Evolutionary conservation across 2,329 filamentous ascomycete species (phyloP), one percentile per base, ranked within the genome.

Genomic region (Fusarium sp.): DNA sequence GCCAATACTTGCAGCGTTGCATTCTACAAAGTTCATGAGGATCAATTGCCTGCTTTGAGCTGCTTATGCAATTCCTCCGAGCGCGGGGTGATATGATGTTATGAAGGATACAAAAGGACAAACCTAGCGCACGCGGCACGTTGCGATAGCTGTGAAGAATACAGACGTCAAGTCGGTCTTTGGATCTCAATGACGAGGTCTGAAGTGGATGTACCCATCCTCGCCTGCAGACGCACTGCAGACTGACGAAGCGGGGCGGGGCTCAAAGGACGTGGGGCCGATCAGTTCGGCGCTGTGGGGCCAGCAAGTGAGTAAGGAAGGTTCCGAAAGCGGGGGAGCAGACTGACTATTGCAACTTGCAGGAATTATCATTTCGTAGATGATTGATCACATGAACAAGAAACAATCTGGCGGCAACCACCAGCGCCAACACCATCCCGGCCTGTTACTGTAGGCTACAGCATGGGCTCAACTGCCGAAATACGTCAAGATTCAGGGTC

Each of bases 101-200:
- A 4, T 15, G 25, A 25, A 9, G 18, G 11, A 10, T 33, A 31
- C 31, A 23, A 27, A 18, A 27, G 14, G 35, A 57, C 33, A 27
- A n/a, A n/a, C n/a, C n/a, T 14, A 14, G 36, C n/a, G 40, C 31
- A 9, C 18, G 18, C 40, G 29, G 18, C 35, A 35, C 25, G 23
- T 50, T 39, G 18, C 39, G 41, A 62, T 58, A 47, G n/a, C 10
- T 20, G 31, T 39, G 41, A 58, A 14, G 25, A 46, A 43, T 49
- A 37, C 21, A 58, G 41, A 66, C 63, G 50, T 49, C 62, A 66
- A 57, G 17, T 23, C 35, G 23, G 36, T 42, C 40, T 43, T 41
- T 29, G 21, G 45, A 69, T 70, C 63, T 69, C 27, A 37, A 69
- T 69, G 66, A 69, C 66, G 66, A 53, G 18, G 66, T 59, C 40